Conservation (phyloP, 2,329 filamentous ascomycete genomes). For the Microthyrium microscopicum region DNA sequence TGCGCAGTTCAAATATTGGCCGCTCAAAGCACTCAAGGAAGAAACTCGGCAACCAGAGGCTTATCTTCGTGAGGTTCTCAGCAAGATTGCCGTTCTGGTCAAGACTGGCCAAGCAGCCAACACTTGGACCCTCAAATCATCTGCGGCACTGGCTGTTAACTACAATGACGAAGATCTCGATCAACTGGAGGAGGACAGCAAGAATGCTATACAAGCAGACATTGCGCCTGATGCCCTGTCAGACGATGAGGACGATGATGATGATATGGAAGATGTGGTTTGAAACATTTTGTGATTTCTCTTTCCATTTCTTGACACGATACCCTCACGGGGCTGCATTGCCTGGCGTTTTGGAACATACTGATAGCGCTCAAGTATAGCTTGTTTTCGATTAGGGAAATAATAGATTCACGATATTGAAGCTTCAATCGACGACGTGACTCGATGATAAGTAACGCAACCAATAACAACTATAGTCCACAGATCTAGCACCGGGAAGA, state of each 20-base stretch:
- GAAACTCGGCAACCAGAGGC: slow-evolving; percentile 73
- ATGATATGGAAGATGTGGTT: slow-evolving; percentile 67
- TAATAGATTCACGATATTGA: too few relatives aligned
- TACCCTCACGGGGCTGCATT: too few relatives aligned
- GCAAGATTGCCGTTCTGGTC: slow-evolving; percentile 67
- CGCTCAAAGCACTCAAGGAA: slow-evolving; percentile 70
- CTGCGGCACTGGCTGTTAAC: slow-evolving; percentile 10
- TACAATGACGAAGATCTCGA: slow-evolving; percentile 2
- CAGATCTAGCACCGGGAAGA: too few relatives aligned
- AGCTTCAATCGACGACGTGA: too few relatives aligned
- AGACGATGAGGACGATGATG: slow-evolving; percentile 46
- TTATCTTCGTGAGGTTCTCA: slow-evolving; percentile 75
- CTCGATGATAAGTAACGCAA: too few relatives aligned
- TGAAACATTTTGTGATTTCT: not conserved
- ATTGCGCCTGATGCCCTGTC: slow-evolving; percentile 31
- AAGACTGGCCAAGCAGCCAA: slow-evolving; percentile 73
- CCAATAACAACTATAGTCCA: too few relatives aligned
- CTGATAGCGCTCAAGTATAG: too few relatives aligned
- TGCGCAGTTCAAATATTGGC: slow-evolving; percentile 78
- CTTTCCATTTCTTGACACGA: too few relatives aligned
- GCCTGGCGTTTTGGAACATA: too few relatives aligned
- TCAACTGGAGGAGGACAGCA: slow-evolving; percentile 1
- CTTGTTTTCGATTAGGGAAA: too few relatives aligned
- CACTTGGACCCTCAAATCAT: slow-evolving; percentile 51
- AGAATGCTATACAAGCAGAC: slow-evolving; percentile 6